These are phyloP conservation scores for Lomentospora prolificans DNA, from an alignment of 2,329 filamentous ascomycete genomes.

Conservation along the genomic window DNA sequence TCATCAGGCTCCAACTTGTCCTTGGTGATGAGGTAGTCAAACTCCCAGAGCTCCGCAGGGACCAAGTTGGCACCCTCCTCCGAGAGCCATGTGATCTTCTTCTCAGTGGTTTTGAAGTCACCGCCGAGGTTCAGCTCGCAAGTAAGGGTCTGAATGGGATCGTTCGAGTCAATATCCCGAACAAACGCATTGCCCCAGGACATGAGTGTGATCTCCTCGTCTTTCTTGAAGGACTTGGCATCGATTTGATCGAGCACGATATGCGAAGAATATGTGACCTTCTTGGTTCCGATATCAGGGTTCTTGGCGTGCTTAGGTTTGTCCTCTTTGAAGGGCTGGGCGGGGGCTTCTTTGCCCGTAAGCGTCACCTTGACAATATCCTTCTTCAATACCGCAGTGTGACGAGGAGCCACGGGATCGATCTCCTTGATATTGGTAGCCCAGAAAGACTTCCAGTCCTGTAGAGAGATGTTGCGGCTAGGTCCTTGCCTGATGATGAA, in stretches of 20 bases:
- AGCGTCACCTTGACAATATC: constrained; percentile 63
- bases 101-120: constrained; percentile 89
- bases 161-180: constrained; percentile 34
- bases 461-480: constrained; percentile 71
- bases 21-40: constrained; percentile 65
- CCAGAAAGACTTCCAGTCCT: constrained; percentile 74
- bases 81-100: constrained; percentile 93
- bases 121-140: constrained; percentile 85
- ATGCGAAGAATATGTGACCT: constrained; percentile 66
- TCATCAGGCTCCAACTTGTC: constrained; percentile 89
- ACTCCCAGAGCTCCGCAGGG: constrained; percentile 49
- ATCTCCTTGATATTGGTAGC: constrained; percentile 72
- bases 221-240: constrained; percentile 66
- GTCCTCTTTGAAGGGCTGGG: constrained; percentile 55
- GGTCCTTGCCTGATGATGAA: constrained; percentile 81
- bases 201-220: constrained; percentile 94
- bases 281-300: constrained; percentile 72
- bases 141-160: constrained; percentile 57
- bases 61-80: constrained; percentile 66
- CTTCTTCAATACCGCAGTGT: constrained; percentile 63
- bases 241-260: constrained; percentile 82
- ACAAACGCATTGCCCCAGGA: constrained; percentile 76
- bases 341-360: constrained; percentile 56
- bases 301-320: constrained; percentile 90
- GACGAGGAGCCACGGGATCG: constrained; percentile 63